These are phyloP conservation scores for Rhizopus arrhizus DNA, from an alignment of 371 early-diverging fungal genomes.

Conservation along the genomic window DNA sequence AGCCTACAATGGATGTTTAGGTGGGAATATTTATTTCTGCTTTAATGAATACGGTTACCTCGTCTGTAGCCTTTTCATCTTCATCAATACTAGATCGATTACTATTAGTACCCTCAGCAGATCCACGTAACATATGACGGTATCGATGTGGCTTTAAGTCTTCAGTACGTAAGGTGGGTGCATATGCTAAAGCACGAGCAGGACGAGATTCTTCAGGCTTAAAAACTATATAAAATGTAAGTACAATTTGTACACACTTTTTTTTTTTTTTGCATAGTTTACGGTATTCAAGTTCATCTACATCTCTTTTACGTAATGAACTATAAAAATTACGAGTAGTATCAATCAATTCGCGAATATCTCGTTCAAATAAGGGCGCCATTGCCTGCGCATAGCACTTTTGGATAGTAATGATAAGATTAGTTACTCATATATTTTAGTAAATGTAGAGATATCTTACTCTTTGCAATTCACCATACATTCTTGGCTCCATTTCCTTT, in stretches of 20 bases:
- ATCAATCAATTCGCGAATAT: constrained; percentile 51
- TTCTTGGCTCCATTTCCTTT: constrained; percentile 85
- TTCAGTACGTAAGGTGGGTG: constrained; percentile 39
- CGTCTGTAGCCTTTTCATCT: constrained; percentile 50
- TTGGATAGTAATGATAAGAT: not conserved
- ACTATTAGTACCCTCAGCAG: constrained; percentile 40
- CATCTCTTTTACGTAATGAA: constrained; percentile 40
- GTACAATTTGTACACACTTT: not conserved
- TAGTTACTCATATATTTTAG: not conserved
- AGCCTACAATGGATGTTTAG: constrained; percentile 31
- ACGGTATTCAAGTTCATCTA: constrained; percentile 56
- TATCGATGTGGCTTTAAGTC: constrained; percentile 42
- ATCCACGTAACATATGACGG: constrained; percentile 54
- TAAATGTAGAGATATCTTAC: constrained; percentile 35
- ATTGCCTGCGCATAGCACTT: constrained; percentile 54
- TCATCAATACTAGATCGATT: constrained; percentile 43
- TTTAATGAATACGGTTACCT: constrained; percentile 25
- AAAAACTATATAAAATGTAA: constrained; percentile 34
- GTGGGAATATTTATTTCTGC: not conserved
- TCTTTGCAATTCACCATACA: constrained; percentile 85
- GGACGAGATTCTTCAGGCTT: constrained; percentile 52
- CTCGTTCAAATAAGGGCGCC: constrained; percentile 51
- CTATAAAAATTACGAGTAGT: constrained; percentile 38
- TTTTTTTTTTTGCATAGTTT: constrained; percentile 10
- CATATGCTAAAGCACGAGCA: constrained; percentile 50